Percentiles rank a stretch among this genome's conserved stretches.
phyloP scores from a whole-genome alignment of 208 protist species.

The Crithidia mellificae region DNA sequence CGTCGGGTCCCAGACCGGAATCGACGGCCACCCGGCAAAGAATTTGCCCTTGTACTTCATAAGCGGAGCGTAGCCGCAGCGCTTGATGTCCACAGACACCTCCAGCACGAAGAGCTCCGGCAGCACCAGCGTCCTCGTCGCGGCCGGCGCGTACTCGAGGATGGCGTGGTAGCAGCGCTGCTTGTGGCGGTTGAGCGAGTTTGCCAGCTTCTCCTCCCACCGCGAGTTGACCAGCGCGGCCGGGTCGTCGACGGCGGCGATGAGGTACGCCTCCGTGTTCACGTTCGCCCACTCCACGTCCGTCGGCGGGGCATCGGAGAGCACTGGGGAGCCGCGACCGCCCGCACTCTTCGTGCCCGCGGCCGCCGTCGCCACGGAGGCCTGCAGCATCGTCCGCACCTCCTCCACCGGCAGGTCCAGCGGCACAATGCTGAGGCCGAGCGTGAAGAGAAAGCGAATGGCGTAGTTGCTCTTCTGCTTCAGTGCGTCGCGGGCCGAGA shows the following conservation, averaged over 20 bases:
- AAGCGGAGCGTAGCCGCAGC: conserved; percentile 36
- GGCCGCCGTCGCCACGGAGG: neutral
- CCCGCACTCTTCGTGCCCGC: too few species aligned
- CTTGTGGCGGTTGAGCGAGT: conserved; percentile 35
- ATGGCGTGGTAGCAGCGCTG: conserved; percentile 44
- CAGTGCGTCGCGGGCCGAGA: conserved; percentile 37
- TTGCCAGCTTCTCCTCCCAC: conserved; percentile 40
- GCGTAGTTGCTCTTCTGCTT: conserved; percentile 69
- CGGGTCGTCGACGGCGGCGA: conserved; percentile 40
- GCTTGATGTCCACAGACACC: conserved; percentile 60
- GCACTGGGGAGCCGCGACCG: neutral
- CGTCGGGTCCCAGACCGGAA: conserved; percentile 64
- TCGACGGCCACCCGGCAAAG: conserved; percentile 72
- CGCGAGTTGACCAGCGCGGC: conserved; percentile 23
- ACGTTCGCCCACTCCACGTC: conserved; percentile 14
- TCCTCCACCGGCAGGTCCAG: conserved; percentile 39
- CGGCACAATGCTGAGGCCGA: conserved; percentile 59
- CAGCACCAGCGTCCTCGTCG: conserved; percentile 30
- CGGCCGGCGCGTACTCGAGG: conserved; percentile 30
- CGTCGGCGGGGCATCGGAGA: neutral
- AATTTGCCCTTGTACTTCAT: conserved; percentile 61
- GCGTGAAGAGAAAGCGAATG: conserved; percentile 50
- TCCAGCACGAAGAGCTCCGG: conserved; percentile 54
- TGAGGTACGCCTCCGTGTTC: conserved; percentile 46
- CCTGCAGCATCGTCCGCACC: conserved; percentile 19